These are phyloP conservation scores for Annulohypoxylon moriforme DNA, from an alignment of 495 filamentous ascomycete species.

Conservation along the genomic window DNA sequence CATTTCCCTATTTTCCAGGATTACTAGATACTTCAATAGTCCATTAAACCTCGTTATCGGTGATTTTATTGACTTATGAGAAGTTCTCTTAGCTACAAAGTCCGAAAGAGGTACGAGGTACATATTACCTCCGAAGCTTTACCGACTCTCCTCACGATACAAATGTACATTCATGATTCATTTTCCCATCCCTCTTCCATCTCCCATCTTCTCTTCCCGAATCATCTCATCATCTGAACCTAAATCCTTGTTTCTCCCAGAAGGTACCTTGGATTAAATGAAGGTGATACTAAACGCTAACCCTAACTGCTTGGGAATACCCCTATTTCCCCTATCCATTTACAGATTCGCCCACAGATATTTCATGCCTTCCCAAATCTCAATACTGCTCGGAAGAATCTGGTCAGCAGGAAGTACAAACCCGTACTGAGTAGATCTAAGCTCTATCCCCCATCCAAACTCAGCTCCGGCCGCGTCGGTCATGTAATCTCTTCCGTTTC, in stretches of 20 bases:
- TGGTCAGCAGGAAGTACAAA: conserved; percentile 68
- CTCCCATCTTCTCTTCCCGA: background rate
- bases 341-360: conserved; percentile 62
- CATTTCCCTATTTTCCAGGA: too few species aligned
- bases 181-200: background rate
- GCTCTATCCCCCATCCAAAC: conserved; percentile 67
- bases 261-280: background rate
- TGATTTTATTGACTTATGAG: background rate
- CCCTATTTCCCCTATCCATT: background rate
- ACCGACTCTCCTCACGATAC: background rate
- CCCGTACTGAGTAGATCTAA: conserved; percentile 59
- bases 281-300: too few species aligned
- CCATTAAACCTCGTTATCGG: too few species aligned
- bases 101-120: background rate
- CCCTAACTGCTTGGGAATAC: background rate
- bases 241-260: background rate
- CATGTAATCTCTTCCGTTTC: conserved; percentile 66
- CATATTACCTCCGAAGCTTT: background rate
- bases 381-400: conserved; percentile 63
- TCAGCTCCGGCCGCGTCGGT: conserved; percentile 62
- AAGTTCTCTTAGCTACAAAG: background rate
- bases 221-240: background rate
- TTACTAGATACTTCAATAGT: too few species aligned
- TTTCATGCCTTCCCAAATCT: conserved; percentile 66
- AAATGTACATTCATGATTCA: too few species aligned